These are phyloP conservation scores for Blakeslea trispora DNA, from an alignment of 371 early-diverging fungal species.

Conservation along the genomic window DNA sequence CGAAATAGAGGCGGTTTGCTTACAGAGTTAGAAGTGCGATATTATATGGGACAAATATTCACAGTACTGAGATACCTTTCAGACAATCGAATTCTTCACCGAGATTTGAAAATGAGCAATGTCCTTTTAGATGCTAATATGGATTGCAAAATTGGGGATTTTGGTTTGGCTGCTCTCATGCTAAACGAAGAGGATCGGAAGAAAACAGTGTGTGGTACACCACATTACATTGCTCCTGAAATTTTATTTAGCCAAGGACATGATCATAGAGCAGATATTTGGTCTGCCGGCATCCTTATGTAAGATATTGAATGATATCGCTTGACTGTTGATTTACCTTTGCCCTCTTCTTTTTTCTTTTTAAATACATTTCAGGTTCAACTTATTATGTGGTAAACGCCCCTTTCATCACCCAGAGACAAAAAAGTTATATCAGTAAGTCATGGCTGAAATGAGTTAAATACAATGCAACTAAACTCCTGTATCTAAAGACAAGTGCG, in stretches of 20 bases:
- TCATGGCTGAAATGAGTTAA: not conserved
- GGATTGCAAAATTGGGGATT: slow-evolving; percentile 96
- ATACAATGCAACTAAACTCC: not conserved
- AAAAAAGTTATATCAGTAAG: slow-evolving; percentile 79
- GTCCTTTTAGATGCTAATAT: slow-evolving; percentile 84
- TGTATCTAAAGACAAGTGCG: slow-evolving; percentile 5
- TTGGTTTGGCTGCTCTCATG: slow-evolving; percentile 92
- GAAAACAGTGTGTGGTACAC: slow-evolving; percentile 77
- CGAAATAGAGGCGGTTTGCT: slow-evolving; percentile 70
- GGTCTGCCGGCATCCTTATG: slow-evolving; percentile 97
- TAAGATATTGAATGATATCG: slow-evolving; percentile 35
- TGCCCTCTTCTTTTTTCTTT: not conserved
- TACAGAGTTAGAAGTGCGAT: slow-evolving; percentile 89
- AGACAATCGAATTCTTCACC: slow-evolving; percentile 83
- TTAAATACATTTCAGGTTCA: slow-evolving; percentile 63
- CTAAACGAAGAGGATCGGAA: slow-evolving; percentile 80
- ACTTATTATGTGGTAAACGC: slow-evolving; percentile 91
- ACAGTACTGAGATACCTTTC: slow-evolving; percentile 90
- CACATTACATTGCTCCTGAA: slow-evolving; percentile 98
- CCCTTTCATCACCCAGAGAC: slow-evolving; percentile 94
- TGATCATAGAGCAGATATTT: slow-evolving; percentile 97
- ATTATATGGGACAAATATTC: slow-evolving; percentile 85
- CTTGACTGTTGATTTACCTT: not conserved
- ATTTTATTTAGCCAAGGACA: slow-evolving; percentile 86
- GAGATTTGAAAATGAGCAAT: slow-evolving; percentile 98